phyloP scores from a whole-genome alignment of 148 eudicot genomes.

The Silene uniflora region DNA sequence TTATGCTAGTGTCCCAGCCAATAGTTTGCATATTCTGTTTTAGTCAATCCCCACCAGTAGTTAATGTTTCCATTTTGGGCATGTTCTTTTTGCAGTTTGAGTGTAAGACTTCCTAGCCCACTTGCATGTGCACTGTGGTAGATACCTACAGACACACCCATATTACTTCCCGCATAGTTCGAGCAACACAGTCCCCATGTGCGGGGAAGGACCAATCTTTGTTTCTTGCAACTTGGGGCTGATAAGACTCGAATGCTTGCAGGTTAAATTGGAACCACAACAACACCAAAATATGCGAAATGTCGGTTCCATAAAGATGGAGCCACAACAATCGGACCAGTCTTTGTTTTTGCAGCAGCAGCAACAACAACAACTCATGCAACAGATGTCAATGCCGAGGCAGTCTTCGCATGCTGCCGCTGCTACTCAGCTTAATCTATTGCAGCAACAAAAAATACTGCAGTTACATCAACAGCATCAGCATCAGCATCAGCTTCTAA shows the following conservation, averaged over 20 bases:
- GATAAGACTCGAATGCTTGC: not conserved
- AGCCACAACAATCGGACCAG: conserved; percentile 73
- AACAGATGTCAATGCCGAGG: conserved; percentile 68
- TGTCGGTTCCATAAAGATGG: conserved; percentile 61
- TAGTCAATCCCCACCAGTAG: too few species aligned
- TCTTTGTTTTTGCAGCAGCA: conserved; percentile 71
- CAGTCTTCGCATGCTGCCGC: conserved; percentile 72
- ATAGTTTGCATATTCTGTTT: not conserved
- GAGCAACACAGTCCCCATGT: not conserved
- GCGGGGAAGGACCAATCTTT: not conserved
- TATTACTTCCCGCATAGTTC: not conserved
- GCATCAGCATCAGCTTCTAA: conserved; percentile 73
- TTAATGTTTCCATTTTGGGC: too few species aligned
- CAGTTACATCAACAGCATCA: conserved; percentile 66
- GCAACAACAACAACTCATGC: conserved; percentile 61
- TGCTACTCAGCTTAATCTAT: conserved; percentile 59
- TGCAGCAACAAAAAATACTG: conserved; percentile 67
- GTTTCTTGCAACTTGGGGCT: not conserved
- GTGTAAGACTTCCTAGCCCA: too few species aligned
- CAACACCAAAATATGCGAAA: conserved; percentile 59
- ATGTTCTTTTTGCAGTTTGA: too few species aligned
- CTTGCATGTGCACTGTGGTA: too few species aligned
- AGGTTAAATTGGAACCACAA: conserved; percentile 73
- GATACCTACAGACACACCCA: not conserved
- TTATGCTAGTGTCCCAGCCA: not conserved